Percentiles rank a stretch among this genome's conserved stretches.
These are phyloP conservation scores for Diutina neorugosa DNA, from an alignment of 1,139 yeast genomes.

Conservation along the genomic window DNA sequence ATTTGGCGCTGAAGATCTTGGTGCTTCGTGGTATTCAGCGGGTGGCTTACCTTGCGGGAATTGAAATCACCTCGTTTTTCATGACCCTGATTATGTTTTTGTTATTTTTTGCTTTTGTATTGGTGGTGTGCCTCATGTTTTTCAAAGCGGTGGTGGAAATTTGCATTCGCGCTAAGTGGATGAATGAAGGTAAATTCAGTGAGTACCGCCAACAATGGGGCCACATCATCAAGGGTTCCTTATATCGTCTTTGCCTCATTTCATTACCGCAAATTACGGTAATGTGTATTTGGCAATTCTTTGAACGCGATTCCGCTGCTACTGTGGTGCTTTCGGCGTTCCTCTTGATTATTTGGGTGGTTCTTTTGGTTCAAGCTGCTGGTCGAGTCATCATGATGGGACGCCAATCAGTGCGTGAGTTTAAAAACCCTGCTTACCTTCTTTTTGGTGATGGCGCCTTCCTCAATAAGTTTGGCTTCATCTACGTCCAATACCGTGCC, in stretches of 20 bases:
- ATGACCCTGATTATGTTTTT: conserved; percentile 80
- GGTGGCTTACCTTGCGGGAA: conserved; percentile 72
- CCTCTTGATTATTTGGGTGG: conserved; percentile 42
- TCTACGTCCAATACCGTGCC: conserved; percentile 86
- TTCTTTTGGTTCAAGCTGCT: conserved; percentile 63
- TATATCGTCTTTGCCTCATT: conserved; percentile 69
- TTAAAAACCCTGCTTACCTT: conserved; percentile 86
- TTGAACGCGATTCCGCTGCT: conserved; percentile 75
- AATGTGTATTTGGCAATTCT: conserved; percentile 82
- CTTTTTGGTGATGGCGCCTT: conserved; percentile 75
- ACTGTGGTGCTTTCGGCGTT: conserved; percentile 68
- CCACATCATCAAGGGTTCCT: conserved; percentile 71
- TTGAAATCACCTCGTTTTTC: conserved; percentile 78
- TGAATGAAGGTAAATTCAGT: conserved; percentile 54
- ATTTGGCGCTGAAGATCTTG: conserved; percentile 50
- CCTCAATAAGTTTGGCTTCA: conserved; percentile 81
- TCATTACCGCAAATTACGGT: conserved; percentile 82
- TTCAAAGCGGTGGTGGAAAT: conserved; percentile 72
- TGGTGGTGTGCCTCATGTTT: conserved; percentile 50
- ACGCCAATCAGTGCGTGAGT: conserved; percentile 52
- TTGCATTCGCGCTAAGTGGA: conserved; percentile 43
- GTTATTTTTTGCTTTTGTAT: conserved; percentile 63
- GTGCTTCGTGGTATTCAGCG: conserved; percentile 86
- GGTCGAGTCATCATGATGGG: conserved; percentile 62
- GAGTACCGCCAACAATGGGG: conserved; percentile 79